phyloP scores from a whole-genome alignment of 2,329 filamentous ascomycete species.

The Monilinia polystroma region DNA sequence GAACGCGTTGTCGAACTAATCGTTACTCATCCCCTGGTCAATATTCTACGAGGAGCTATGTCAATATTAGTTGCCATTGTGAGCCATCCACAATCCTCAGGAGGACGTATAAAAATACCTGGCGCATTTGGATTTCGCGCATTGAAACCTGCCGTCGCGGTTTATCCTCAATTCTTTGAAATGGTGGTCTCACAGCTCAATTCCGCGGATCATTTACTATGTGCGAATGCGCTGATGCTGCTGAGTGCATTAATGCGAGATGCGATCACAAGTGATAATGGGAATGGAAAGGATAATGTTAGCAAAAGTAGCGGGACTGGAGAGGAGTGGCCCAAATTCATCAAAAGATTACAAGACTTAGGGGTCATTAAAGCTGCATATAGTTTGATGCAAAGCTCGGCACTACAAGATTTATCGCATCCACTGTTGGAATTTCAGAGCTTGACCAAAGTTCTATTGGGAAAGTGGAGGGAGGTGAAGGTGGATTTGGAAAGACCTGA shows the following conservation, averaged over 20 bases:
- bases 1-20: constrained; percentile 85
- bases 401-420: constrained; percentile 84
- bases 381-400: constrained; percentile 89
- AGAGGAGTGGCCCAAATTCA: constrained; percentile 92
- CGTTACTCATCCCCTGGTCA: constrained; percentile 92
- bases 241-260: constrained; percentile 95
- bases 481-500: constrained; percentile 86
- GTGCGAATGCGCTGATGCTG: constrained; percentile 90
- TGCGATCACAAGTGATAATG: constrained; percentile 71
- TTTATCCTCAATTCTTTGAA: constrained; percentile 91
- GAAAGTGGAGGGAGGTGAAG: constrained; percentile 82
- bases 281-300: constrained; percentile 34
- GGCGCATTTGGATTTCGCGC: constrained; percentile 84
- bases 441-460: constrained; percentile 80
- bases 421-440: constrained; percentile 91
- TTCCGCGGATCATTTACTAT: constrained; percentile 91
- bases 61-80: constrained; percentile 93
- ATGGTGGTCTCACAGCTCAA: constrained; percentile 89
- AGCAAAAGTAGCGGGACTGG: constrained; percentile 43
- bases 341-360: constrained; percentile 88
- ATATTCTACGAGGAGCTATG: constrained; percentile 95
- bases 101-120: constrained; percentile 47
- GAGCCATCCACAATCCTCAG: constrained; percentile 68
- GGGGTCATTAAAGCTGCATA: constrained; percentile 92
- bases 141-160: constrained; percentile 84